These are phyloP conservation scores for Rhizodiscina lignyota DNA, from an alignment of 495 filamentous ascomycete species.

Conservation along the genomic window DNA sequence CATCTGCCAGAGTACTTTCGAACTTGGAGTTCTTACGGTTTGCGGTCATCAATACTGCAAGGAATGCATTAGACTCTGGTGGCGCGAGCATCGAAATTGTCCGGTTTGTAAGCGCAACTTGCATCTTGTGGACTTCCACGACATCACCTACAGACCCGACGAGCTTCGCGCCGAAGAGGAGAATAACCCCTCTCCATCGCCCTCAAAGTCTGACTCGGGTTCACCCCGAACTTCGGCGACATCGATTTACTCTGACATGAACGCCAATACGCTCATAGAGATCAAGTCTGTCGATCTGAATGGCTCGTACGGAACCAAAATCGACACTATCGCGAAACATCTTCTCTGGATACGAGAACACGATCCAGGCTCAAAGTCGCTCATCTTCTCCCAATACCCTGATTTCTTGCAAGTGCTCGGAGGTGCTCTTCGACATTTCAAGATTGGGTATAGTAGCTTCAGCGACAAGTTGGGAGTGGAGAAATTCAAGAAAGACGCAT, in stretches of 20 bases:
- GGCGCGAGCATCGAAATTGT: conserved; percentile 18
- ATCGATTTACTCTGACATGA: conserved; percentile 65
- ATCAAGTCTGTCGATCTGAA: conserved; percentile 71
- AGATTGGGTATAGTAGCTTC: conserved; percentile 56
- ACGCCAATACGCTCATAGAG: conserved; percentile 47
- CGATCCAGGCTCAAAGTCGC: conserved; percentile 76
- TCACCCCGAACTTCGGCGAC: conserved; percentile 11
- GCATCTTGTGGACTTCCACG: conserved; percentile 45
- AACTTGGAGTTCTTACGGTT: conserved; percentile 64
- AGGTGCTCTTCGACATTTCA: conserved; percentile 45
- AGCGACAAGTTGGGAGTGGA: conserved; percentile 45
- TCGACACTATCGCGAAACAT: conserved; percentile 71
- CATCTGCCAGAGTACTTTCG: conserved; percentile 61
- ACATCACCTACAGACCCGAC: conserved; percentile 57
- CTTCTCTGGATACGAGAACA: conserved; percentile 67
- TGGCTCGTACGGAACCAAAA: conserved; percentile 71
- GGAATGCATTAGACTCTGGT: conserved; percentile 69
- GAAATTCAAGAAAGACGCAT: conserved; percentile 58
- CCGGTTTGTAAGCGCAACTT: conserved; percentile 56
- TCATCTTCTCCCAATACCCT: conserved; percentile 79
- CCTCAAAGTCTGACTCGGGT: conserved; percentile 4
- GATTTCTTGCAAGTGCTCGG: conserved; percentile 64
- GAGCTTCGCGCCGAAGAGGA: conserved; percentile 57
- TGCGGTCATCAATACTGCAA: conserved; percentile 88
- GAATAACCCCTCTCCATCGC: conserved; percentile 13